Base-by-base conservation (phyloP, 805 yeast genomes). In the Pichia nakasei region DNA sequence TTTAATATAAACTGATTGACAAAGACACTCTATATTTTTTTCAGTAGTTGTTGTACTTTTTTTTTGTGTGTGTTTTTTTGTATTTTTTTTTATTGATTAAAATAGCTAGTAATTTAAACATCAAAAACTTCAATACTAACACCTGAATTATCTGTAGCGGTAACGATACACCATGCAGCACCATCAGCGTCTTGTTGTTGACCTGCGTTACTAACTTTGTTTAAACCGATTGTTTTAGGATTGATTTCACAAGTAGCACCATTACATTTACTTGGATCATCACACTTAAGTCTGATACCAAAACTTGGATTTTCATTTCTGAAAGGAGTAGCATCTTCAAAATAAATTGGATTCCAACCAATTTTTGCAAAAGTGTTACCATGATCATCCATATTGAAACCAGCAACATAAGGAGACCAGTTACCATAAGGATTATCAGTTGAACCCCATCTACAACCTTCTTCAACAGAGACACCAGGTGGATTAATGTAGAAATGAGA, bases 331-430 rank as follows among this genome's bases (percentile, higher is more conserved):
- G 66, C 52, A 41, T 69, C 69, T 50, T 82, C 91, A 54, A 84
- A 61, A 63, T 85, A 85, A 45, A 82, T 74, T 15, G 96, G 96
- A 63, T 87, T 87, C 95, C 95, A 86, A 38, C 91, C 95, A 59
- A 87, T 76, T 65, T 85, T 88, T 51, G 85, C 85, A 60, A 52
- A 87, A 3, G 96, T 87, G 60, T 75, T 75, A 27, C 85, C 82
- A 47, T 57, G 64, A 48, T 61, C 64, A 60, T 85, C 95, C 70
- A 76, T 76, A 68, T 87, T 87, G 48, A 89, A 86, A 51, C 96
- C 96, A 15, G 93, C 94, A 50, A 88, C 95, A 54, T 85, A 87
- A 22, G 96, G 95, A 15, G 95, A 66, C 96, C 96, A 88, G 73
- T 87, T 87, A 46, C 96, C 96, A 51, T 69, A 68, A 17, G 93